Evolutionary conservation across 148 eudicot species (phyloP).

Genomic region (Limonium bicolor): DNA sequence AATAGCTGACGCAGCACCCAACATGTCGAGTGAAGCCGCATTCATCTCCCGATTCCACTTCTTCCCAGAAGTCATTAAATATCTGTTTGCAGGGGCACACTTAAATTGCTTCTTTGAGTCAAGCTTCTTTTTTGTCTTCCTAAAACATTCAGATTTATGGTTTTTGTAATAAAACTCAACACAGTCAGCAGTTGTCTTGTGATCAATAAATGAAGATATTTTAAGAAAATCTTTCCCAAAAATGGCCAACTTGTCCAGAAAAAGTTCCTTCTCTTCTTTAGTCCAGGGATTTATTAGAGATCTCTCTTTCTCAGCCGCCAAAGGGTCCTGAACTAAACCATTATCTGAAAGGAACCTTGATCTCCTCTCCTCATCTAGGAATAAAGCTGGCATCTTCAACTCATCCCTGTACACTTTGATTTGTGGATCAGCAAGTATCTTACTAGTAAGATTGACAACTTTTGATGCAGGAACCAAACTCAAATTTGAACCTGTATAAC

Average conservation of each 20-base stretch:
- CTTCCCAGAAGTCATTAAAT: constrained; percentile 59
- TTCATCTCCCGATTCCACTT: constrained; percentile 44
- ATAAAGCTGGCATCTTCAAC: constrained; percentile 75
- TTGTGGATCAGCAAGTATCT: constrained; percentile 45
- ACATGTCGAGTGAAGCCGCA: constrained; percentile 63
- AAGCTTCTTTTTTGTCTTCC: constrained; percentile 41
- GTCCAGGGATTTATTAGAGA: constrained; percentile 69
- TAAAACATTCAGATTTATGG: constrained; percentile 67
- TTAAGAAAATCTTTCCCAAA: constrained; percentile 73
- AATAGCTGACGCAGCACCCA: constrained; percentile 68
- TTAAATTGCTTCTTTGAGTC: constrained; percentile 36
- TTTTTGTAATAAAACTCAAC: constrained; percentile 88
- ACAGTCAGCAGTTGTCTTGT: constrained; percentile 83
- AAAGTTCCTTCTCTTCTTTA: constrained; percentile 48
- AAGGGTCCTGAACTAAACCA: constrained; percentile 75
- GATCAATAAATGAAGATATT: constrained; percentile 70
- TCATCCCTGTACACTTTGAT: constrained; percentile 25
- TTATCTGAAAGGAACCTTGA: constrained; percentile 61
- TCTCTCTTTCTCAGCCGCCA: constrained; percentile 70
- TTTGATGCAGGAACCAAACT: constrained; percentile 34
- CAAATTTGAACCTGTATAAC: constrained; percentile 34
- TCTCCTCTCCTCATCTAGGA: constrained; percentile 45
- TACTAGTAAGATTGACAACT: constrained; percentile 25
- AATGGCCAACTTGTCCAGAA: constrained; percentile 48
- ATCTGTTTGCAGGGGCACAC: constrained; percentile 30